Evolutionary conservation across 148 eudicot genomes (phyloP).

Genomic region (Persicaria maculosa): DNA sequence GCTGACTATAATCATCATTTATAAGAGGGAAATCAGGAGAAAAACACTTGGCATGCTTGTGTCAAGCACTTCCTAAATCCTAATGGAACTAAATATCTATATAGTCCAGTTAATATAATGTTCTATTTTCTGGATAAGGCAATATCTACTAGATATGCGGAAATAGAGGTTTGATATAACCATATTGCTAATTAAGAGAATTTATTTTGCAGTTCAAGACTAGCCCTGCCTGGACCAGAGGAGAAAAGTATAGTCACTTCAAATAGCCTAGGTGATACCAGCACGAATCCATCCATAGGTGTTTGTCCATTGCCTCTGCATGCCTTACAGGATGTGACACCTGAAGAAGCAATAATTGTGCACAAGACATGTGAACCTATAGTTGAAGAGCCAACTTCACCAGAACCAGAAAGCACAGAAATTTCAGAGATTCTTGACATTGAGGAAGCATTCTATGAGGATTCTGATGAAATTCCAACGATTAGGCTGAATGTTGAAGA

Average conservation of each 20-base stretch:
- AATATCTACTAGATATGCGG: neutral
- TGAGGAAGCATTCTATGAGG: conserved; percentile 27
- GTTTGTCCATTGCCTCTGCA: conserved; percentile 29
- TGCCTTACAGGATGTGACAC: conserved; percentile 19
- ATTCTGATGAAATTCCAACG: conserved; percentile 24
- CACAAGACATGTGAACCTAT: conserved; percentile 40
- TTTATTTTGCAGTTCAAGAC: conserved; percentile 45
- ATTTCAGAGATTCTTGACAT: conserved; percentile 24
- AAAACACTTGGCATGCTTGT: neutral
- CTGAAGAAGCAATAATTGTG: conserved; percentile 12
- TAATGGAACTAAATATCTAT: neutral
- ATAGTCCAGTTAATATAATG: neutral
- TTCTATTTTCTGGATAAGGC: no score
- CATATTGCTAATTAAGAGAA: neutral
- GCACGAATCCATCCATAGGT: conserved; percentile 9
- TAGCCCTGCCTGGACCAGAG: conserved; percentile 70
- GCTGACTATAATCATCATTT: neutral
- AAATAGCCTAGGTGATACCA: conserved; percentile 18
- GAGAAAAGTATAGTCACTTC: conserved; percentile 42
- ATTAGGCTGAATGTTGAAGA: conserved; percentile 25
- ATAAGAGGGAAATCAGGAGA: neutral
- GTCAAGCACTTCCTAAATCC: neutral
- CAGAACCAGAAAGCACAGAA: conserved; percentile 16
- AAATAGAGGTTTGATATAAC: neutral
- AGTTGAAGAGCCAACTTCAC: conserved; percentile 37